Base-by-base conservation (phyloP, 164 flowering plant species). In the Paratinospora sagittata region DNA sequence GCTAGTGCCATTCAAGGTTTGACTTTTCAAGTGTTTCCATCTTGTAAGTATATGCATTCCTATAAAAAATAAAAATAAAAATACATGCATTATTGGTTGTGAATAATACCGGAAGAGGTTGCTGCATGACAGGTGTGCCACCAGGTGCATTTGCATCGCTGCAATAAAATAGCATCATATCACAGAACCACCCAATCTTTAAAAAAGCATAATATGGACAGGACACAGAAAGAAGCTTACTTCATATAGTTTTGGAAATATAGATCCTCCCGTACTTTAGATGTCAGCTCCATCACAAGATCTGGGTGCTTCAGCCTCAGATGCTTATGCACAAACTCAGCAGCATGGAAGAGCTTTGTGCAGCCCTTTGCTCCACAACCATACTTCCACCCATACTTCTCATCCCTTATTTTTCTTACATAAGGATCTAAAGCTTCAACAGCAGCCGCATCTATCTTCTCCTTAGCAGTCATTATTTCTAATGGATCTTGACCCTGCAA, bases 351-450 rank as follows among this genome's bases (percentile, higher is more conserved):
- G 33, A 96, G 97, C 80, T 96, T 96, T 57, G 99, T 96, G 82
- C 99, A 96, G 65, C 98, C 97, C 80, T 96, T 96, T 68, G 99
- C 99, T 74, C 99, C 99, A 82, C 99, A 96, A 55, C 99, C 99
- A 85, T 93, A 96, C 80, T 96, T 96, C 99, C 99, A 96, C 3
- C 99, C 99, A 76, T 96, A 96, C 75, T 96, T 96, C 76, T 96
- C 99, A 82, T 96, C 99, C 81, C 97, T 90, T 62, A 96, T 96
- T 80, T 96, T 96, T 33, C 99, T 84, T 10, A 93, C 97, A 77
- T 78, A 82, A 13, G 99, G 99, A 78, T 96, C 98, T 66, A 96
- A 77, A 43, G 75, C 90, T 78, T 96, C 96, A 80, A 69, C 82
- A 71, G 98, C 91, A 72, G 92, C 87, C 8, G 91, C 93, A 74